Percentiles rank a stretch among this genome's conserved stretches.
Conservation (phyloP, 495 filamentous ascomycete genomes). For the Cercophora samala region DNA sequence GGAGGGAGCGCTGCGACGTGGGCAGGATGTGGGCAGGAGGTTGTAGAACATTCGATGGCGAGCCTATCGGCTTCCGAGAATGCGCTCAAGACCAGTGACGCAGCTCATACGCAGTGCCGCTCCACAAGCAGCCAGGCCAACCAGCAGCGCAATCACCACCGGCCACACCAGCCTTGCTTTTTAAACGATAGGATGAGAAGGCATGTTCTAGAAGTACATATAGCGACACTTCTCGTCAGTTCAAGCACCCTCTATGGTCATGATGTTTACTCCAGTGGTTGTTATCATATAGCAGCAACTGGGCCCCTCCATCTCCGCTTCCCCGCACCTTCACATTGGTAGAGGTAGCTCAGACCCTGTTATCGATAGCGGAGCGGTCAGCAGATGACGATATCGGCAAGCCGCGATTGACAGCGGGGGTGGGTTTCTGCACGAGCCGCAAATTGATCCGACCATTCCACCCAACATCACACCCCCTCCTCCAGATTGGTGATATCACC, state of each 20-base stretch:
- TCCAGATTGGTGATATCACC: background rate
- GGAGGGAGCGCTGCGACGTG: background rate
- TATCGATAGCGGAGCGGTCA: background rate
- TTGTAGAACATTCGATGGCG: constrained; percentile 37
- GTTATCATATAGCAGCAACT: background rate
- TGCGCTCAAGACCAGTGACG: constrained; percentile 24
- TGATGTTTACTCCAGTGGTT: constrained; percentile 10
- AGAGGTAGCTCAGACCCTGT: background rate
- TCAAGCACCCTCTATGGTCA: constrained; percentile 6
- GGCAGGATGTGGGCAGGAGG: constrained; percentile 11
- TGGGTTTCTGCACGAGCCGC: background rate
- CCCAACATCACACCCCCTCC: background rate
- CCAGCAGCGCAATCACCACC: background rate
- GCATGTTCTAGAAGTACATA: background rate
- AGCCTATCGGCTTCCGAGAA: constrained; percentile 29
- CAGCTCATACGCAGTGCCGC: constrained; percentile 25
- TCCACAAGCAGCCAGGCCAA: background rate
- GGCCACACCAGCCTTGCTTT: constrained; percentile 6
- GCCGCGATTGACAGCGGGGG: constrained; percentile 3
- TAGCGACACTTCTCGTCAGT: constrained; percentile 1
- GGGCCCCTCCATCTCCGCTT: constrained; percentile 2
- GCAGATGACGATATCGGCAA: constrained; percentile 2
- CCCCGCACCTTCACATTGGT: background rate
- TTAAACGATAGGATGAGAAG: constrained; percentile 1
- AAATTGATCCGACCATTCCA: background rate